A percentile compares a stretch with the other conserved stretches of the same genome.
phyloP scores from a whole-genome alignment of 257 asterid species.

The Scutellaria baicalensis region DNA sequence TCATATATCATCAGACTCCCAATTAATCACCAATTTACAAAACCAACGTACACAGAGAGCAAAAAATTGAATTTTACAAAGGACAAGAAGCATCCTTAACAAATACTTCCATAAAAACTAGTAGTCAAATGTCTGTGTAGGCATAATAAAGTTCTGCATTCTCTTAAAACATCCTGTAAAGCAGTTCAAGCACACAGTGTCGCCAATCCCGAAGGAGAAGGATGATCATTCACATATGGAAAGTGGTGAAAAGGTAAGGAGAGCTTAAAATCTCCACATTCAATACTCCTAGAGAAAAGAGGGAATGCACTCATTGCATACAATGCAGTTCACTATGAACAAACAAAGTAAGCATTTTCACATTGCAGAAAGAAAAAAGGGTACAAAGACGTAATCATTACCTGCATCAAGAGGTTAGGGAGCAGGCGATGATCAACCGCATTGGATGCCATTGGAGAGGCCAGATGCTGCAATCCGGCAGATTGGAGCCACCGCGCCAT shows the following conservation, averaged over 20 bases:
- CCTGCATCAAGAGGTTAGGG: slow-evolving; percentile 86
- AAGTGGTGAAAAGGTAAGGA: background rate
- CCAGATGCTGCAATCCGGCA: slow-evolving; percentile 99
- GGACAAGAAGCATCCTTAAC: background rate
- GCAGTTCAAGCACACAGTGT: background rate
- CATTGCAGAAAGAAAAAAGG: background rate
- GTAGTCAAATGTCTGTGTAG: background rate
- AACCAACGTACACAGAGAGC: background rate
- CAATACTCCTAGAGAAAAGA: background rate
- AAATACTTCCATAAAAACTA: background rate
- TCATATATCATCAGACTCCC: slow-evolving; percentile 24
- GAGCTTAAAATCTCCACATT: background rate
- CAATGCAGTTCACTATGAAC: background rate
- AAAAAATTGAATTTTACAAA: background rate
- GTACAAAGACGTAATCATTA: slow-evolving; percentile 7
- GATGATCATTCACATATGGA: background rate
- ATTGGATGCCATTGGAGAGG: slow-evolving; percentile 80
- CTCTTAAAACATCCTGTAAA: background rate
- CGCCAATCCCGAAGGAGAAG: background rate
- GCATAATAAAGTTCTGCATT: background rate
- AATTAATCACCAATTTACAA: slow-evolving; percentile 18
- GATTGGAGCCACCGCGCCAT: slow-evolving; percentile 99
- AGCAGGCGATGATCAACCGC: slow-evolving; percentile 70
- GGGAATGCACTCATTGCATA: background rate
- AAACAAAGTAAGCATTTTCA: background rate